phyloP scores from a whole-genome alignment of 495 filamentous ascomycete genomes.

The Ramalina intermedia region DNA sequence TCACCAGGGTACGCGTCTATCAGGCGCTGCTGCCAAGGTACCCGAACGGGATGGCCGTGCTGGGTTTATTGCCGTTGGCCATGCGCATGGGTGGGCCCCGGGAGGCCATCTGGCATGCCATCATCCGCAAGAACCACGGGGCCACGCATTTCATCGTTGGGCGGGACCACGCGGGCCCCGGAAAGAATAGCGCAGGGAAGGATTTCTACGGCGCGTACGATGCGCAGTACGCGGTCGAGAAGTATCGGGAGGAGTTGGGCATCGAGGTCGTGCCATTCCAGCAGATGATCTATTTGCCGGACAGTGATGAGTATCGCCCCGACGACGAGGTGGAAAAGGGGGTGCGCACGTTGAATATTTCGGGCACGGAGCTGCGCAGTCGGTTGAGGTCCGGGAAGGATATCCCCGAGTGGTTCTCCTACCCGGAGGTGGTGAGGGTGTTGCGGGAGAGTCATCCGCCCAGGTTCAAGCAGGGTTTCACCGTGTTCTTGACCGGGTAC shows the following conservation, averaged over 20 bases:
- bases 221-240: conserved; percentile 93
- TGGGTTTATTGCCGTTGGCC: conserved; percentile 86
- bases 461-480: conserved; percentile 83
- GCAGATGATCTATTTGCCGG: conserved; percentile 97
- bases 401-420: conserved; percentile 99
- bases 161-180: conserved; percentile 92
- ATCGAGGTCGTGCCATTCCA: conserved; percentile 99
- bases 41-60: conserved; percentile 97
- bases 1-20: conserved; percentile 97
- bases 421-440: conserved; percentile 94
- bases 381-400: conserved; percentile 79
- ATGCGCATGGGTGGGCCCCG: conserved; percentile 99
- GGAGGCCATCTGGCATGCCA: conserved; percentile 98
- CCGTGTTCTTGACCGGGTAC: conserved; percentile 94
- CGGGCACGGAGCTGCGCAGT: conserved; percentile 83
- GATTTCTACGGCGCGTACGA: conserved; percentile 99
- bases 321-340: conserved; percentile 76
- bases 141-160: conserved; percentile 99
- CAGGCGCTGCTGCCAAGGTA: conserved; percentile 92
- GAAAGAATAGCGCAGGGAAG: conserved; percentile 87
- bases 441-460: conserved; percentile 89
- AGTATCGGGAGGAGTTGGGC: conserved; percentile 88
- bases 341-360: conserved; percentile 87
- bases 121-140: conserved; percentile 99
- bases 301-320: conserved; percentile 89